Evolutionary conservation across 352 stramenopile genomes (phyloP), one percentile per base, ranked within the genome.

Genomic region (Pythium catenulatum): DNA sequence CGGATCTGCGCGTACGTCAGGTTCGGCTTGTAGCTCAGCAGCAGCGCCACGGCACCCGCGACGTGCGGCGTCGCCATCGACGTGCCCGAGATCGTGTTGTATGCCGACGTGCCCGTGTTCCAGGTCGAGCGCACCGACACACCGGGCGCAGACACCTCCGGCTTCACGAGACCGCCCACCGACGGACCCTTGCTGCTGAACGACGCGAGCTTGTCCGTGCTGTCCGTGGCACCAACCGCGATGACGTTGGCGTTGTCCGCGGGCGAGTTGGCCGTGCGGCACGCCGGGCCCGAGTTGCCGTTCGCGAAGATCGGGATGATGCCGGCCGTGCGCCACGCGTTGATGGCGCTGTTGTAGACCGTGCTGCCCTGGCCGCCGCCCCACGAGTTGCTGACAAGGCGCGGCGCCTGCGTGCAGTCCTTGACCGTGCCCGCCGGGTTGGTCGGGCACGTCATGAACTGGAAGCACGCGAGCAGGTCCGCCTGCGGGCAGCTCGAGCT

Each of bases 391-490:
- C 72, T 92, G 19, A 92, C 82, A 15, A 90, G 11, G 32, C 82
- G 70, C 3, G 87, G 87, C 15, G 83, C 83, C 83, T 82, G 81
- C 17, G 45, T 45, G 59, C 83, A 88, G 59, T 88, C 83, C 27
- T 41, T 46, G 58, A 37, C 50, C 2, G n/a, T 82, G 30, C 83
- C 83, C 17, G 25, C 23, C 36, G 58, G 32, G 69, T 90, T 56
- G 11, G 86, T 91, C 4, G 89, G 89, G 56, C 89, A 92, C 17
- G 82, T 58, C 68, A 92, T 92, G 41, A 83, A 92, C 74, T 92
- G 79, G 25, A 72, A 58, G 43, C 89, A 92, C 34, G 70, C 70
- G 1, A 91, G 50, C 37, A 91, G 32, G 46, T 87, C 83, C 11
- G 78, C 72, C 74, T 88, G 74, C 13, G 69, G 61, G 66, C 88